Evolutionary conservation across 108 stramenopile species (phyloP), one percentile per base, ranked within the genome.

Genomic region (Nannochloropsis salina): DNA sequence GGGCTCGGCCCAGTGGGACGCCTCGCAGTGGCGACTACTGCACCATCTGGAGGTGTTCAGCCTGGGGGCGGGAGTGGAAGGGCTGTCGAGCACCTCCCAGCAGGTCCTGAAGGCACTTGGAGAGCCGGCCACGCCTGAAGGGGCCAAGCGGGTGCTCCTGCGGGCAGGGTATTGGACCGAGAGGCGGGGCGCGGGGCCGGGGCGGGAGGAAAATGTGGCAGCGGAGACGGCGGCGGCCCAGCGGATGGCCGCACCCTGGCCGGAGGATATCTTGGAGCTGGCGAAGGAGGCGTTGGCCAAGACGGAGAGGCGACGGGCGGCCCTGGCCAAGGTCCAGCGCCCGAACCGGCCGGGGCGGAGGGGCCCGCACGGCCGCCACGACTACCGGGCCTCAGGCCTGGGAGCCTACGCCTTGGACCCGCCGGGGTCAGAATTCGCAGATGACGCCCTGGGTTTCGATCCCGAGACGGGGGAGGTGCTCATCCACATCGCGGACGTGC

Each of bases 401-500:
- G 84, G 85, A 2, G 85, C 85, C 81, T 88, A 85, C 84, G 84
- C 84, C 82, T 80, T 88, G 43, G 88, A 88, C 85, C 81, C 51
- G 2, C 22, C 44, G n/a, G 45, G 82, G 43, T 74, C 85, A 4
- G 85, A 45, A 6, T 85, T 88, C 80, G 43, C 44, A 8, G 88
- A 88, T 41, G 88, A 88, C 82, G 88, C 88, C 21, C 80, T 88
- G 81, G 81, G 84, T 9, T 82, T 84, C 11, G 85, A 88, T 44
- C 85, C 88, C 9, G 85, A 83, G 12, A 81, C 74, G 12, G 44
- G 88, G 5, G 85, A 88, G 88, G 45, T 85, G 12, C 80, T 88
- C 41, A 80, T 88, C 21, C 88, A 88, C 85, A 84, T 88, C 31
- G 84, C 80, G 22, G 88, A 88, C 80, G 88, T 84, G 3, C 88